phyloP scores from a whole-genome alignment of 345 rosid species.

The Xanthoceras sorbifolium region DNA sequence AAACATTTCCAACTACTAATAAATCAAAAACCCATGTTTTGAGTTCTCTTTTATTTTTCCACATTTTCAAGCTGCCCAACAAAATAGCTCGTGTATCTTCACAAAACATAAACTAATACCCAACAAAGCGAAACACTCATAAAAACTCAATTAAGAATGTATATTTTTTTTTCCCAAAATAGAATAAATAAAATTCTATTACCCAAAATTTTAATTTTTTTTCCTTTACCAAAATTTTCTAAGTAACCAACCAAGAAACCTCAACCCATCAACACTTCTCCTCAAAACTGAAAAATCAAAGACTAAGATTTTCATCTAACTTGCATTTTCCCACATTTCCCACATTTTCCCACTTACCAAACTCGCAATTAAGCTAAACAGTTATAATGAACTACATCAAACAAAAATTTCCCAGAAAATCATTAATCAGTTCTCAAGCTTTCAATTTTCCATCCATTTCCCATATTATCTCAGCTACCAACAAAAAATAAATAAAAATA shows the following conservation, averaged over 20 bases:
- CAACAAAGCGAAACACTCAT: neutral
- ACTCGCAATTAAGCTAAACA: conserved; percentile 5
- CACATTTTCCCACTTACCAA: conserved; percentile 19
- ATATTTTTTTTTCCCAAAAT: neutral
- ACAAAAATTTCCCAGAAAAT: neutral
- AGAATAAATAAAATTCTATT: neutral
- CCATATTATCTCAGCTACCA: conserved; percentile 20
- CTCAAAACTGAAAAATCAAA: neutral
- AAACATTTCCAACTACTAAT: neutral
- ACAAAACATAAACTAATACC: neutral
- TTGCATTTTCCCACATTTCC: conserved; percentile 1
- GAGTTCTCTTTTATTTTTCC: neutral
- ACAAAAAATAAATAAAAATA: neutral
- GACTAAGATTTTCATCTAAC: neutral
- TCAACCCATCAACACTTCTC: neutral
- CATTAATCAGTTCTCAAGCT: neutral
- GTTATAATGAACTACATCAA: neutral
- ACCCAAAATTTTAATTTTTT: neutral
- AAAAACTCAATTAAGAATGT: neutral
- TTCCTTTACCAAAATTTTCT: neutral
- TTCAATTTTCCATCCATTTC: conserved; percentile 7
- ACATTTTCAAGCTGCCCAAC: neutral
- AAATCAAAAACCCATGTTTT: neutral
- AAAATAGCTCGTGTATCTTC: neutral
- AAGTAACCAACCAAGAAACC: neutral